These are phyloP conservation scores for Penicillium sp. DNA, from an alignment of 2,329 filamentous ascomycete genomes.

Conservation along the genomic window DNA sequence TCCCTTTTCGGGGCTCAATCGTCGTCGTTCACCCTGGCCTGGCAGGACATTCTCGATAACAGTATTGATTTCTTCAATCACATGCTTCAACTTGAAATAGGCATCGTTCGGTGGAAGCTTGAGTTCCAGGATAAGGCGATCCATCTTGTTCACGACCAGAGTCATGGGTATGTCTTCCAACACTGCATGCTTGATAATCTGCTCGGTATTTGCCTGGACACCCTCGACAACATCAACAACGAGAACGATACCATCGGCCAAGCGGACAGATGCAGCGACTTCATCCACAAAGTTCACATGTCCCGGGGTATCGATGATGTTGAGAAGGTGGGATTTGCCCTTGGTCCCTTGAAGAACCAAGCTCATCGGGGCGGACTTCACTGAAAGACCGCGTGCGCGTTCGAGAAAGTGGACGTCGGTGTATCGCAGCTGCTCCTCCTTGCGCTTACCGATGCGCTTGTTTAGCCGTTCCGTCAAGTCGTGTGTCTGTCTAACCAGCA, in stretches of 20 bases:
- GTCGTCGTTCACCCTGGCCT: slow-evolving; percentile 74
- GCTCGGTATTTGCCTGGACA: slow-evolving; percentile 97
- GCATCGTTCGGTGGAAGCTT: slow-evolving; percentile 93
- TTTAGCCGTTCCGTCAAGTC: slow-evolving; percentile 79
- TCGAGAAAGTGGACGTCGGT: slow-evolving; percentile 91
- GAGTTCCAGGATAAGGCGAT: slow-evolving; percentile 89
- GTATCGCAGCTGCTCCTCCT: slow-evolving; percentile 90
- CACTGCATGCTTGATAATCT: slow-evolving; percentile 94
- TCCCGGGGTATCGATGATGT: slow-evolving; percentile 93
- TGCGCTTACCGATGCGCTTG: slow-evolving; percentile 76
- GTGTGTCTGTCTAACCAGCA: slow-evolving; percentile 95
- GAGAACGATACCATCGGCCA: slow-evolving; percentile 89
- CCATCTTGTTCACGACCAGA: slow-evolving; percentile 95
- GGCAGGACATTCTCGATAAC: slow-evolving; percentile 87
- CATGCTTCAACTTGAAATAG: slow-evolving; percentile 98
- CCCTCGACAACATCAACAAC: slow-evolving; percentile 97
- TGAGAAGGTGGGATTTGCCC: slow-evolving; percentile 93
- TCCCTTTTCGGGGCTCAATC: slow-evolving; percentile 92
- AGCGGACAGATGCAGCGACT: slow-evolving; percentile 81
- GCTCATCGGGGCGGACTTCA: slow-evolving; percentile 94
- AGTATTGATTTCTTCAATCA: slow-evolving; percentile 98
- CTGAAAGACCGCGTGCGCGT: slow-evolving; percentile 84
- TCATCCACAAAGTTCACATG: slow-evolving; percentile 99
- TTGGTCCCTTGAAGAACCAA: slow-evolving; percentile 84
- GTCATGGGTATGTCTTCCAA: slow-evolving; percentile 87